Evolutionary conservation across 202 grass and related monocot genomes (phyloP).

Genomic region (Elaeis oleifera): DNA sequence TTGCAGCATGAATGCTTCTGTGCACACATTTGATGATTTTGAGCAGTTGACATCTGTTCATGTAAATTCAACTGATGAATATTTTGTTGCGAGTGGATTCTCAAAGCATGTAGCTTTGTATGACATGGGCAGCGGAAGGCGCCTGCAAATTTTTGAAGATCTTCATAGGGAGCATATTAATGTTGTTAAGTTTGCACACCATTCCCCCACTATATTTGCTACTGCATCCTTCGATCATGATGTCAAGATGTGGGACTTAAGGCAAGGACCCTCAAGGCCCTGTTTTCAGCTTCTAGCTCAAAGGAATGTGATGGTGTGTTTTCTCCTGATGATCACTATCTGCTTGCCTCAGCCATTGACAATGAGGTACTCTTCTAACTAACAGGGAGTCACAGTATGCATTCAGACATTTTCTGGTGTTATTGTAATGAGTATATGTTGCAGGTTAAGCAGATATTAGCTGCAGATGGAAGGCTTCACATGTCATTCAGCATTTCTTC

Average conservation of each 20-base stretch:
- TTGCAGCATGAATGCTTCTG: conserved; percentile 3
- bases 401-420: neutral
- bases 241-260: conserved; percentile 20
- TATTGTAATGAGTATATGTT: neutral
- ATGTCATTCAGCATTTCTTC: conserved; percentile 22
- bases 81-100: conserved; percentile 21
- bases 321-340: conserved; percentile 29
- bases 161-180: conserved; percentile 24
- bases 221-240: conserved; percentile 23
- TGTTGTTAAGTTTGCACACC: conserved; percentile 22
- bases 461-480: conserved; percentile 22
- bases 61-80: conserved; percentile 24
- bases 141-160: conserved; percentile 18
- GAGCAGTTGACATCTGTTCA: conserved; percentile 25
- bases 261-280: conserved; percentile 14
- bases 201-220: conserved; percentile 18
- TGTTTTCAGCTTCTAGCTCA: conserved; percentile 21
- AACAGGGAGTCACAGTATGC: neutral
- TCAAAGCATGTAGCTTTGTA: conserved; percentile 22
- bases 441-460: conserved; percentile 21
- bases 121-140: conserved; percentile 12
- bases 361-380: conserved; percentile 10
- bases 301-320: conserved; percentile 25
- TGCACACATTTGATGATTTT: conserved; percentile 20
- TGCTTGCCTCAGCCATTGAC: conserved; percentile 19